phyloP scores from a whole-genome alignment of 2,329 filamentous ascomycete species.

The Sarocladium strictum region DNA sequence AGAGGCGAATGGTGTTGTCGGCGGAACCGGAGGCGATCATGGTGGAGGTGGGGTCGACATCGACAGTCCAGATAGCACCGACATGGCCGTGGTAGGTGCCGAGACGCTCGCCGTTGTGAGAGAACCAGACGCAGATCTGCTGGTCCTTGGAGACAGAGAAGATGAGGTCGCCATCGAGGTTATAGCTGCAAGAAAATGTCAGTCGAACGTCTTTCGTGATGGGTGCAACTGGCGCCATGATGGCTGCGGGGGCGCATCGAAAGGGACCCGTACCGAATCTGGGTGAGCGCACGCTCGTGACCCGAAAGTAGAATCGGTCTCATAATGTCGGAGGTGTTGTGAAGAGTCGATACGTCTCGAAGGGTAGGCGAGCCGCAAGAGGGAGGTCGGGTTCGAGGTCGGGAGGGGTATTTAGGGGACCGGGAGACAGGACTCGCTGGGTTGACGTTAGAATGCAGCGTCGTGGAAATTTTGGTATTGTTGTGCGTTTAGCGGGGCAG shows the following conservation, averaged over 20 bases:
- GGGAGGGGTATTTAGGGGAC: constrained; percentile 18
- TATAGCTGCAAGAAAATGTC: constrained; percentile 54
- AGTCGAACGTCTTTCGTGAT: neutral
- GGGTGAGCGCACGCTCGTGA: constrained; percentile 93
- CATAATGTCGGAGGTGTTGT: constrained; percentile 55
- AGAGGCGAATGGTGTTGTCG: constrained; percentile 96
- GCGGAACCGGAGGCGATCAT: constrained; percentile 92
- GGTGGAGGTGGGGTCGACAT: constrained; percentile 82
- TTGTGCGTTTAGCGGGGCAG: constrained; percentile 40
- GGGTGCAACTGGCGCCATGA: neutral
- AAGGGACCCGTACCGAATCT: constrained; percentile 61
- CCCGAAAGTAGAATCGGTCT: constrained; percentile 93
- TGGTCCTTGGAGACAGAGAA: constrained; percentile 97
- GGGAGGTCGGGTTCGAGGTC: constrained; percentile 13
- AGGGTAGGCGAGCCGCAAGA: constrained; percentile 14
- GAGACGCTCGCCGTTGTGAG: constrained; percentile 95
- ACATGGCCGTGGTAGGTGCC: constrained; percentile 96
- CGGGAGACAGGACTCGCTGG: constrained; percentile 22
- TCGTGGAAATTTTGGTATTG: constrained; percentile 35
- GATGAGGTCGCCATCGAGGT: constrained; percentile 90
- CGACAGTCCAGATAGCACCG: constrained; percentile 97
- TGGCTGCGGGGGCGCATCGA: neutral
- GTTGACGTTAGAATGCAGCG: constrained; percentile 13
- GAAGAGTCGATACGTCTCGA: neutral
- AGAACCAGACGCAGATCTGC: constrained; percentile 93